phyloP scores from a whole-genome alignment of 768 basidiomycete genomes.

The Coprinellus micaceus region DNA sequence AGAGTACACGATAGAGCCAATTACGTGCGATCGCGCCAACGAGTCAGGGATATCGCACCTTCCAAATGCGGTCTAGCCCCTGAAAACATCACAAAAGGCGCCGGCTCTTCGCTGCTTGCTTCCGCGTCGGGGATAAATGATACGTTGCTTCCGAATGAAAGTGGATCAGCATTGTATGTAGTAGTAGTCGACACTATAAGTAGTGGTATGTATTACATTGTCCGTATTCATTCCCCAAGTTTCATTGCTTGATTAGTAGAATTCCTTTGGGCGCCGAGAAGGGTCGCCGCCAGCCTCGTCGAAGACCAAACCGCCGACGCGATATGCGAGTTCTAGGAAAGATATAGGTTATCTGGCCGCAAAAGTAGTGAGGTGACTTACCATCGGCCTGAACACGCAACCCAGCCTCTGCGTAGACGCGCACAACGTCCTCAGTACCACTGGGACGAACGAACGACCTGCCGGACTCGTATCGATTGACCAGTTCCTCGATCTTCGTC shows the following conservation, averaged over 20 bases:
- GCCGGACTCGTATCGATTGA: conserved; percentile 74
- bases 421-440: conserved; percentile 96
- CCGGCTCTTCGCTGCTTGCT: background rate
- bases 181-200: no score
- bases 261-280: conserved; percentile 73
- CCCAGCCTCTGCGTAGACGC: conserved; percentile 93
- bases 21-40: conserved; percentile 37
- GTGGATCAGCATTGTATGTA: no score
- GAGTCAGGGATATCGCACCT: background rate
- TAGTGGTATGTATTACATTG: background rate
- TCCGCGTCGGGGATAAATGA: no score
- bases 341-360: conserved; percentile 6
- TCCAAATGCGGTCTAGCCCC: background rate
- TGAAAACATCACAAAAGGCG: no score
- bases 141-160: no score
- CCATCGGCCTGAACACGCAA: conserved; percentile 76
- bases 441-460: conserved; percentile 94
- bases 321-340: conserved; percentile 71
- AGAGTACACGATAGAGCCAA: conserved; percentile 5
- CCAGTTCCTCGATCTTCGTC: conserved; percentile 74
- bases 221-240: background rate
- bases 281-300: conserved; percentile 81
- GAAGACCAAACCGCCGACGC: conserved; percentile 81
- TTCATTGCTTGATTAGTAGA: conserved; percentile 32
- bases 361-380: conserved; percentile 36